phyloP scores from a whole-genome alignment of 768 basidiomycete genomes.

The Lentinula detonsa region DNA sequence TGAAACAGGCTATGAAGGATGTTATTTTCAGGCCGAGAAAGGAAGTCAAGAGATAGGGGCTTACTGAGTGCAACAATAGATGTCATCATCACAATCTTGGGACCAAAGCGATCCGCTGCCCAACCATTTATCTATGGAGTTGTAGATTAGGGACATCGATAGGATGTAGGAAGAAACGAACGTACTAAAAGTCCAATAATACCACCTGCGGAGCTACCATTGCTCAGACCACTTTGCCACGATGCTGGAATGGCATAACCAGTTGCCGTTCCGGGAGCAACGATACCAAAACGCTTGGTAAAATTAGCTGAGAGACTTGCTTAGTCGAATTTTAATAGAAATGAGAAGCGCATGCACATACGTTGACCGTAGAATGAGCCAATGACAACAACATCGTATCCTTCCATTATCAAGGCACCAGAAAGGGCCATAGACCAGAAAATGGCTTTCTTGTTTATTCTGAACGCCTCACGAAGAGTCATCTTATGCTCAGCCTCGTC shows the following conservation, averaged over 20 bases:
- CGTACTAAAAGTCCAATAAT: constrained; percentile 14
- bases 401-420: constrained; percentile 18
- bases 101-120: constrained; percentile 16
- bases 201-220: constrained; percentile 14
- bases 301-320: constrained; percentile 7
- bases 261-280: constrained; percentile 7
- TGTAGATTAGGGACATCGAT: neutral
- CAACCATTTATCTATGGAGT: constrained; percentile 8
- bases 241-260: constrained; percentile 12
- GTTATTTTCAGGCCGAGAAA: constrained; percentile 8
- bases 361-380: constrained; percentile 5
- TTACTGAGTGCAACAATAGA: constrained; percentile 13
- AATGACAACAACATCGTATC: constrained; percentile 18
- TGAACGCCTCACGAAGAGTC: constrained; percentile 14
- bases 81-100: constrained; percentile 13
- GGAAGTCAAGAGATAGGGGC: constrained; percentile 10
- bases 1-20: constrained; percentile 9
- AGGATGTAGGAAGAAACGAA: constrained; percentile 1
- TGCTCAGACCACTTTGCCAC: constrained; percentile 17
- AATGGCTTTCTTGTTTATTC: constrained; percentile 16
- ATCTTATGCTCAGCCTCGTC: constrained; percentile 15
- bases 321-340: constrained; percentile 9
- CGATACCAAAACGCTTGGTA: constrained; percentile 14
- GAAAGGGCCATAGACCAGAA: constrained; percentile 17
- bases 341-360: constrained; percentile 2